Conservation (phyloP, 495 filamentous ascomycete genomes). For the Talaromyces adpressus region DNA sequence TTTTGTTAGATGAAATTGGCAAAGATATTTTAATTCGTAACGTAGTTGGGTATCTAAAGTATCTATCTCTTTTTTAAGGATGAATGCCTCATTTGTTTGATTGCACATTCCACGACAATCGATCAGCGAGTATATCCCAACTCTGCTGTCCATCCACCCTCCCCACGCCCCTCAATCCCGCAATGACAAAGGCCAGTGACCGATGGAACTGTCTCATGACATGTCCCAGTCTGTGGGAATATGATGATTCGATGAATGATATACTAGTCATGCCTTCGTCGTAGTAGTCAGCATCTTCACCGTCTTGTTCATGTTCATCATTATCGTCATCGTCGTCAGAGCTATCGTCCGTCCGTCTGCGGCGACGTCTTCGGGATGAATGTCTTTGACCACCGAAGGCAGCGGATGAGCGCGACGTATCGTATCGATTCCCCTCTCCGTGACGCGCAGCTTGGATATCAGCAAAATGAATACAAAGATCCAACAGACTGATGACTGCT, state of each 20-base stretch:
- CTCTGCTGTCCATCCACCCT: slow-evolving; percentile 37
- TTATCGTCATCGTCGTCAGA: slow-evolving; percentile 11
- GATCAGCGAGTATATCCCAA: slow-evolving; percentile 48
- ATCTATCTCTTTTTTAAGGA: not conserved
- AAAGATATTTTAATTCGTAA: not conserved
- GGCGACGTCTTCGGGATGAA: slow-evolving; percentile 12
- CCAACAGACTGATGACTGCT: slow-evolving; percentile 57
- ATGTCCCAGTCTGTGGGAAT: slow-evolving; percentile 21
- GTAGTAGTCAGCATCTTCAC: slow-evolving; percentile 16
- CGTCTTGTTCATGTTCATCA: not conserved
- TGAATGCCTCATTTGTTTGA: not conserved
- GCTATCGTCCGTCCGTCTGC: slow-evolving; percentile 2
- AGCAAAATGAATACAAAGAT: slow-evolving; percentile 45
- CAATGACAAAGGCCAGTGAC: slow-evolving; percentile 33
- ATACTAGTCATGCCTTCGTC: slow-evolving; percentile 19
- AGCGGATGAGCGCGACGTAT: slow-evolving; percentile 10
- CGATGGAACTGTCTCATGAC: slow-evolving; percentile 36
- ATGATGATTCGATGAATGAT: slow-evolving; percentile 20
- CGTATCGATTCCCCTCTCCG: slow-evolving; percentile 12
- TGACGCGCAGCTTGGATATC: slow-evolving; percentile 33
- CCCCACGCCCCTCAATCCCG: slow-evolving; percentile 39
- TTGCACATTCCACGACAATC: slow-evolving; percentile 23
- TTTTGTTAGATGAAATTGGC: not conserved
- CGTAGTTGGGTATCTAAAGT: not conserved
- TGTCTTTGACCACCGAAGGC: not conserved